Evolutionary conservation across 2,329 filamentous ascomycete species (phyloP), one percentile per base, ranked within the genome.

Genomic region (Fusarium brachygibbosum): DNA sequence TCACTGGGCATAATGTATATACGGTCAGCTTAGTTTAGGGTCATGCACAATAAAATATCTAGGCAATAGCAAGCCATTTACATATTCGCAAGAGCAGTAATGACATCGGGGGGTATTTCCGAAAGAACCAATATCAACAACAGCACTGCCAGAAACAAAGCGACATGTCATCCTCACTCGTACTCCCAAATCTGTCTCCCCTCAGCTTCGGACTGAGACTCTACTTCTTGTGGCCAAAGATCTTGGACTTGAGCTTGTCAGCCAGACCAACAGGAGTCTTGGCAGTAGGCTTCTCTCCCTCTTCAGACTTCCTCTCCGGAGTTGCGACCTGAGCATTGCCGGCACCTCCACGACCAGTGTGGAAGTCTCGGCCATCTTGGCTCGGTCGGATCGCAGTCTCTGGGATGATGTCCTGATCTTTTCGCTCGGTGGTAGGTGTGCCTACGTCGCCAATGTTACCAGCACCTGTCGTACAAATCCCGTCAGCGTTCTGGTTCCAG

Each of bases 341-440:
- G 12, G 84, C 86, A 60, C 87, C 87, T 73, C 87, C 87, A 32
- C 87, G 87, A 58, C 88, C 88, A 40, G 83, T 84, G 79, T 90
- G 87, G 77, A 82, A 85, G 74, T 87, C 84, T 60, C 78, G 75
- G 53, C 81, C 79, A 17, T 87, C 83, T 49, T 79, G 78, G 73
- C 81, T 83, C 29, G 82, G 79, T 28, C 86, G 84, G 51, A 82
- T 75, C 23, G 87, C 87, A 19, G 76, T 80, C 48, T 86, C 84
- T 42, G 88, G 86, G 19, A 90, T 74, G 40, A 86, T 60, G 50
- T 88, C 86, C 63, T 79, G 75, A 78, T 89, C 87, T 28, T 76
- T 78, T 72, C 86, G 85, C 48, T 77, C 74, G 12, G 71, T 63
- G 6, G 79, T 49, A 31, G 80, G 74, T 37, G 74, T 76, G 74